A percentile compares a stretch with the other conserved stretches of the same genome.
These are phyloP conservation scores for Guyanaporus albipodus DNA, from an alignment of 768 basidiomycete genomes.

Conservation along the genomic window DNA sequence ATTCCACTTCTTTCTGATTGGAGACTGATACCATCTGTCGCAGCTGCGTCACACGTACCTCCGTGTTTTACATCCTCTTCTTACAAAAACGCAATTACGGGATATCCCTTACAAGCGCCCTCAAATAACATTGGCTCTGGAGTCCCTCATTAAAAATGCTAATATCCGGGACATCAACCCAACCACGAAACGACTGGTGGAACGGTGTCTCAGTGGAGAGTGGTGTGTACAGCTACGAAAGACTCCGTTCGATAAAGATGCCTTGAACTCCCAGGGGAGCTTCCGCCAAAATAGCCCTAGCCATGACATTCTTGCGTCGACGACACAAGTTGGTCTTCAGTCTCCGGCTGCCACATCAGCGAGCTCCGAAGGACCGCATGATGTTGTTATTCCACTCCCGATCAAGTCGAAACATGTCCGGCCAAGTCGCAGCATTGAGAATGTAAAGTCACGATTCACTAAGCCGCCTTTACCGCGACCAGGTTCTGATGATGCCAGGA, in stretches of 20 bases:
- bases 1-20: not conserved
- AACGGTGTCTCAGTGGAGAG: constrained; percentile 80
- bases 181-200: constrained; percentile 88
- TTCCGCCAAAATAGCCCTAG: constrained; percentile 41
- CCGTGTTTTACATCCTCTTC: constrained; percentile 90
- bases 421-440: constrained; percentile 64
- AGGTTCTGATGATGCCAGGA: constrained; percentile 36
- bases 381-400: constrained; percentile 16
- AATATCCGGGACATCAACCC: constrained; percentile 78
- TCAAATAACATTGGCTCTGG: constrained; percentile 80
- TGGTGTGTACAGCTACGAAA: constrained; percentile 78
- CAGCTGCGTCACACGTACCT: constrained; percentile 91
- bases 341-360: not conserved
- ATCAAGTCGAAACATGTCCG: constrained; percentile 48
- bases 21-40: constrained; percentile 33
- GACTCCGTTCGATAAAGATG: constrained; percentile 26
- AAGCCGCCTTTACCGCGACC: constrained; percentile 32
- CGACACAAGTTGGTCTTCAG: constrained; percentile 27
- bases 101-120: constrained; percentile 85
- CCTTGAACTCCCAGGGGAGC: constrained; percentile 23
- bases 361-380: constrained; percentile 12
- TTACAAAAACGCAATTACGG: constrained; percentile 90
- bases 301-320: constrained; percentile 39
- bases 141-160: constrained; percentile 68
- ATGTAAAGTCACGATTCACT: constrained; percentile 36